Evolutionary conservation across 768 basidiomycete species (phyloP).

Genomic region (Suillus occidentalis): DNA sequence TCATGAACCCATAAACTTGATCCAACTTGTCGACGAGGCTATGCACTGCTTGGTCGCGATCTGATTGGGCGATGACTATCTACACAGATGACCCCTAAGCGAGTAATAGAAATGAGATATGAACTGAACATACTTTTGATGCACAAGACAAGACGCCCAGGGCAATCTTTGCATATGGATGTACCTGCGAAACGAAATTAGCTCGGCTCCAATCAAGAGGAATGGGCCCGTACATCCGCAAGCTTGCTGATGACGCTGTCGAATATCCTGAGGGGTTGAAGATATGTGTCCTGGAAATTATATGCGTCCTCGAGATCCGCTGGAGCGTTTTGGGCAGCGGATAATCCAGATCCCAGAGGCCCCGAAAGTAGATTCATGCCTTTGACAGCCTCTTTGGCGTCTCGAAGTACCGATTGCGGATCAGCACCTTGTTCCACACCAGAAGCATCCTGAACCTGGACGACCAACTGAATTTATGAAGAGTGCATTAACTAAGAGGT

Average conservation of each 20-base stretch:
- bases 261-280: background rate
- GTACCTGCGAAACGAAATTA: background rate
- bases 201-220: background rate
- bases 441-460: background rate
- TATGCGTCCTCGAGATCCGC: background rate
- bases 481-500: background rate
- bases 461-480: background rate
- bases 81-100: background rate
- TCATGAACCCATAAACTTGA: conserved; percentile 7
- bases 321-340: background rate
- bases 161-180: conserved; percentile 6
- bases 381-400: background rate
- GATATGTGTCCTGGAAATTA: background rate
- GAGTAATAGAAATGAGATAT: too few species aligned
- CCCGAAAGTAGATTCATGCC: background rate
- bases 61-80: conserved; percentile 1
- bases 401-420: background rate
- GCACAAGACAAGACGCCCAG: background rate
- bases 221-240: background rate
- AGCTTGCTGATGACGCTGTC: background rate
- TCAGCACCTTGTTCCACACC: background rate
- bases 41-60: background rate
- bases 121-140: background rate
- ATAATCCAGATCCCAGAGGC: background rate
- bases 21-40: conserved; percentile 6